Evolutionary conservation across 1,284 basidiomycete genomes (phyloP).

Genomic region (Ustilago cynodontis): DNA sequence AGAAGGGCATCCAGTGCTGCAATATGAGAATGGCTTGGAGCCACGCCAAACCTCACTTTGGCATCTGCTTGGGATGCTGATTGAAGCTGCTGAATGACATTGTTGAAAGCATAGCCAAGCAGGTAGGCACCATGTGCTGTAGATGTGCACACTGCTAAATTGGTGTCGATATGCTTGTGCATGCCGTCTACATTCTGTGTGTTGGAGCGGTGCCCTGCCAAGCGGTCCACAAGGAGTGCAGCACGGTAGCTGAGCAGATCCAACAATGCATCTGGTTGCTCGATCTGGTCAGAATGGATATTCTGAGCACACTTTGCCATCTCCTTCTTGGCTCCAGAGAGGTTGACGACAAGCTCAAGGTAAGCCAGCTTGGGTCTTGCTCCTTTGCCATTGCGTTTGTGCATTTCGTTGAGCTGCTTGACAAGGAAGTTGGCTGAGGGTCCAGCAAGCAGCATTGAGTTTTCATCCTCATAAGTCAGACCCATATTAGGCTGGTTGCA

Average conservation of each 20-base stretch:
- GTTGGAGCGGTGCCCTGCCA: conserved; percentile 39
- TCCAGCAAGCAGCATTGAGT: conserved; percentile 58
- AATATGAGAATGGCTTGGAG: conserved; percentile 11
- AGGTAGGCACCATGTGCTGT: conserved; percentile 51
- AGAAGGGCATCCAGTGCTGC: conserved; percentile 34
- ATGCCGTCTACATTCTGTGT: conserved; percentile 15
- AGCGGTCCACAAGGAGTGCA: conserved; percentile 37
- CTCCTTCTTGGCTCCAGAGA: background rate
- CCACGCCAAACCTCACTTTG: conserved; percentile 20
- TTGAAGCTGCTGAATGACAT: conserved; percentile 25
- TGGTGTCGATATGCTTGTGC: conserved; percentile 47
- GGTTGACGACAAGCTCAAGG: conserved; percentile 23
- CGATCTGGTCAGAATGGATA: conserved; percentile 15
- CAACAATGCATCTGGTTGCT: conserved; percentile 29
- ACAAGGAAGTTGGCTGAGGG: conserved; percentile 59
- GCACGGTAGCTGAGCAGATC: conserved; percentile 45
- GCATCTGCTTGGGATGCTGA: conserved; percentile 4
- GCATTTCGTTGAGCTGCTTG: conserved; percentile 50
- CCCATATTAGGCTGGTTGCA: conserved; percentile 60
- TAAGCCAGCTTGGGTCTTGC: conserved; percentile 39
- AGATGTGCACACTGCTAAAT: conserved; percentile 50
- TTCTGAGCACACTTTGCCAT: conserved; percentile 19
- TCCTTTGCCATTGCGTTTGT: conserved; percentile 27
- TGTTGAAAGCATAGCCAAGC: conserved; percentile 42
- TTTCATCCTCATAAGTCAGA: conserved; percentile 62